Conservation (phyloP, 2,329 filamentous ascomycete genomes). For the Penicillium sp. region DNA sequence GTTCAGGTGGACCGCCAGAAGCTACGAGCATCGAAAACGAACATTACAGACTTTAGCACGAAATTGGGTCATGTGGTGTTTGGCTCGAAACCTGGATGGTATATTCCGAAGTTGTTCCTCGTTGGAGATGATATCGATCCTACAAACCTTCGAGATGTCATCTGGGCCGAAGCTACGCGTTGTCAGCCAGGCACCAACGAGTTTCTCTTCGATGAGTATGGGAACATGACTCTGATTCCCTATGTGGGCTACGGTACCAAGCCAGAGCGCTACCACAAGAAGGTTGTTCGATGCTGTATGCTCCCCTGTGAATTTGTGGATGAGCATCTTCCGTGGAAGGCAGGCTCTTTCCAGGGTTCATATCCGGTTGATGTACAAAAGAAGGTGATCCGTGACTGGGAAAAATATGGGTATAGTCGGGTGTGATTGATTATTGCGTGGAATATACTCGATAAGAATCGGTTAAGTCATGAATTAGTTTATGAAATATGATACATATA, state of each 20-base stretch:
- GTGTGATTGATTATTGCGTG: neutral
- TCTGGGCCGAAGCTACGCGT: conserved; percentile 21
- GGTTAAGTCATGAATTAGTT: too few species aligned
- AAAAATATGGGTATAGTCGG: conserved; percentile 4
- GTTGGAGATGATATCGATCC: conserved; percentile 22
- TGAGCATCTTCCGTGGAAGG: conserved; percentile 6
- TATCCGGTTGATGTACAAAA: conserved; percentile 7
- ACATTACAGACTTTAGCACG: conserved; percentile 13
- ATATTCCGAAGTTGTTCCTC: conserved; percentile 20
- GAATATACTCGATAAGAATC: too few species aligned
- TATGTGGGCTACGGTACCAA: conserved; percentile 11
- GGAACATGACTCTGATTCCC: conserved; percentile 13
- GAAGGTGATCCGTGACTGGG: conserved; percentile 10
- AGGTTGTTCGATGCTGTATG: conserved; percentile 12
- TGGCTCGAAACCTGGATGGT: conserved; percentile 22
- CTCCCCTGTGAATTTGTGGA: conserved; percentile 11
- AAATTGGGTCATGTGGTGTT: conserved; percentile 19
- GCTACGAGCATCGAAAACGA: conserved; percentile 11
- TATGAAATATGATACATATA: neutral
- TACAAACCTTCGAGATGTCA: conserved; percentile 15
- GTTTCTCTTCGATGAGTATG: conserved; percentile 13
- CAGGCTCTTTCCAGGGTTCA: conserved; percentile 9
- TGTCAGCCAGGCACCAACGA: conserved; percentile 14
- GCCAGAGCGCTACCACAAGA: conserved; percentile 2
- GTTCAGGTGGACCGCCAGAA: conserved; percentile 16